Percentiles rank a stretch among this genome's conserved stretches.
Evolutionary conservation across 1,284 basidiomycete genomes (phyloP).

Genomic region (Ceratobasidium sp.): DNA sequence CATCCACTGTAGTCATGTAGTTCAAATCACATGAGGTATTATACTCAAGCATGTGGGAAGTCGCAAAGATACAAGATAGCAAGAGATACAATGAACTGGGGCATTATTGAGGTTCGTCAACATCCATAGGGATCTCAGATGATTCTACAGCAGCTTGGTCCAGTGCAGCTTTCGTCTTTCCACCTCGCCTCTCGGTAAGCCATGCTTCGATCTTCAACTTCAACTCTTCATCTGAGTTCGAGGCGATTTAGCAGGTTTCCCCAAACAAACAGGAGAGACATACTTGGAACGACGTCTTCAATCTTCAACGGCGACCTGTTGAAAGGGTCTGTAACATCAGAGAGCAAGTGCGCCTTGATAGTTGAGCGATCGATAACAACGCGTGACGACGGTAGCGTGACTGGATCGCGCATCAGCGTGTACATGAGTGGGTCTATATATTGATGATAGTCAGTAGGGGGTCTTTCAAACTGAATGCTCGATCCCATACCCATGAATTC

Average conservation of each 20-base stretch:
- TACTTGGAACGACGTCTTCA: constrained; percentile 81
- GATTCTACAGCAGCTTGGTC: constrained; percentile 14
- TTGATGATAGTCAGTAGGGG: neutral
- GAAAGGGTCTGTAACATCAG: constrained; percentile 91
- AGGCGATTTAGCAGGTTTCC: neutral
- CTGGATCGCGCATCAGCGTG: constrained; percentile 96
- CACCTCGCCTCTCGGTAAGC: constrained; percentile 55
- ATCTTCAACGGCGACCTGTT: constrained; percentile 81
- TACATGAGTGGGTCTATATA: constrained; percentile 88
- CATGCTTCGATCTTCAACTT: constrained; percentile 70
- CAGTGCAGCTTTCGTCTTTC: constrained; percentile 23
- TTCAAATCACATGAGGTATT: constrained; percentile 8
- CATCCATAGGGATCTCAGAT: constrained; percentile 18
- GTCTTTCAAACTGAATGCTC: constrained; percentile 30
- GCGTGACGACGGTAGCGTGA: constrained; percentile 85
- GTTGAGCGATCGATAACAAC: constrained; percentile 87
- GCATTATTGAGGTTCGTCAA: constrained; percentile 10
- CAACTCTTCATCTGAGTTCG: constrained; percentile 60
- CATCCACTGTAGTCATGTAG: no score
- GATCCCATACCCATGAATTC: constrained; percentile 82
- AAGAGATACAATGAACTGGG: neutral
- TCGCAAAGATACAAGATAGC: neutral
- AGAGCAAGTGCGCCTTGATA: constrained; percentile 94
- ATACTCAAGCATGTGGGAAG: neutral
- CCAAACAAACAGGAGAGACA: neutral